These are phyloP conservation scores for Phanerodontia chrysosporium DNA, from an alignment of 768 basidiomycete species.

Conservation along the genomic window DNA sequence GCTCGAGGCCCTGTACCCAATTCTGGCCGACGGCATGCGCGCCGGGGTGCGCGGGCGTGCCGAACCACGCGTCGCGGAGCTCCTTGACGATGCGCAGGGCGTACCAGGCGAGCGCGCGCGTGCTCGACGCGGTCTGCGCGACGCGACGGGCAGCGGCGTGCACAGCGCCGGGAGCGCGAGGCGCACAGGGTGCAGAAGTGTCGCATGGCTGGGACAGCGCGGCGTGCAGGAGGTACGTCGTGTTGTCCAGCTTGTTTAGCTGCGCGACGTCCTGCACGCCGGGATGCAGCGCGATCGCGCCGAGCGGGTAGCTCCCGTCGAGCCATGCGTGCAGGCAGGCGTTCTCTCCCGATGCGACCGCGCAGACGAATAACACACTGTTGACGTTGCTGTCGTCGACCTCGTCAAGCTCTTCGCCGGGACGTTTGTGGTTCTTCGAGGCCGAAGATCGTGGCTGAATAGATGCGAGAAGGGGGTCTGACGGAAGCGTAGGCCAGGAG, in stretches of 20 bases:
- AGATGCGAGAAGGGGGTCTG: slow-evolving; percentile 54
- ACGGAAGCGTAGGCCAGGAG: slow-evolving; percentile 64
- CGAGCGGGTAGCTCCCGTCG: slow-evolving; percentile 74
- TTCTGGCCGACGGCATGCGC: slow-evolving; percentile 69
- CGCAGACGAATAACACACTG: slow-evolving; percentile 45
- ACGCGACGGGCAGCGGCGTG: slow-evolving; percentile 47
- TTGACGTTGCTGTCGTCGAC: slow-evolving; percentile 47
- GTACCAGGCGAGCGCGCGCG: slow-evolving; percentile 69
- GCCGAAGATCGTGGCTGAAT: slow-evolving; percentile 41
- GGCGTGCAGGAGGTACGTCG: slow-evolving; percentile 43
- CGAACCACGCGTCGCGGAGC: slow-evolving; percentile 70
- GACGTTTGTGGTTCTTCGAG: slow-evolving; percentile 25
- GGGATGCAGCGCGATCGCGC: slow-evolving; percentile 40
- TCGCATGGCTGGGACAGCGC: neutral
- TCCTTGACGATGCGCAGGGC: slow-evolving; percentile 65
- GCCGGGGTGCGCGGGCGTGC: slow-evolving; percentile 59
- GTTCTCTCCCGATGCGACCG: slow-evolving; percentile 51
- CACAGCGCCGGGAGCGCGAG: neutral
- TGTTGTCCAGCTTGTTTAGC: slow-evolving; percentile 46
- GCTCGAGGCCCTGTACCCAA: slow-evolving; percentile 66
- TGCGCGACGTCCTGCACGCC: slow-evolving; percentile 21
- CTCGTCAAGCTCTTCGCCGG: slow-evolving; percentile 36
- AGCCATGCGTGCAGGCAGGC: slow-evolving; percentile 50
- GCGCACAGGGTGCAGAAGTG: neutral
- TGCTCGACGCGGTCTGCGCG: slow-evolving; percentile 29